Conservation (phyloP, 768 basidiomycete species). For the Boletus edulis region DNA sequence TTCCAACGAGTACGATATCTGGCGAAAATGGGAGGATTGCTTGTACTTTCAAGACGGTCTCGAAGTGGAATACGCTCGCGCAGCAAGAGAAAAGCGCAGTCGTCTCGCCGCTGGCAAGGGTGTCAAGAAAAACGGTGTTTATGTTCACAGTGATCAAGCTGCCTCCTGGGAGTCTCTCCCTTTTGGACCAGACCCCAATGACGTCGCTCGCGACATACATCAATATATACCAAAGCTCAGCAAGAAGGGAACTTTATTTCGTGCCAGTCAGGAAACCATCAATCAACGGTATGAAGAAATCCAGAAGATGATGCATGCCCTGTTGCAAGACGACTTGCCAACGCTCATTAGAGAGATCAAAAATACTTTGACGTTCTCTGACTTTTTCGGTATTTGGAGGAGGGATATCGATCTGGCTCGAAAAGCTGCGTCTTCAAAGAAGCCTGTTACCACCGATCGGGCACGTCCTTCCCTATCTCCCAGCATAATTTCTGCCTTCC, state of each 20-base stretch:
- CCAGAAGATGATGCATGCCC: constrained; percentile 50
- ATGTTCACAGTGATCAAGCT: constrained; percentile 68
- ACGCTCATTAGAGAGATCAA: constrained; percentile 66
- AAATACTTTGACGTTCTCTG: constrained; percentile 51
- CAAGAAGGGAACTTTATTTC: constrained; percentile 72
- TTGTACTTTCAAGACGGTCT: constrained; percentile 70
- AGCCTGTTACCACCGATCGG: constrained; percentile 16
- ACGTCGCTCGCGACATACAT: constrained; percentile 70
- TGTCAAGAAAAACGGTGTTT: constrained; percentile 66
- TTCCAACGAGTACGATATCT: constrained; percentile 63
- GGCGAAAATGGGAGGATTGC: constrained; percentile 83
- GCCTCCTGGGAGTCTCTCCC: constrained; percentile 86
- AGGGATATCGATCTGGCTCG: constrained; percentile 62
- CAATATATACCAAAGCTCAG: constrained; percentile 61
- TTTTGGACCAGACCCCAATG: constrained; percentile 75
- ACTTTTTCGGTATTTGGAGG: constrained; percentile 81
- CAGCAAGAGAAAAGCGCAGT: constrained; percentile 64
- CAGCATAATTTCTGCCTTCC: constrained; percentile 59
- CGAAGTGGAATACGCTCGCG: constrained; percentile 60
- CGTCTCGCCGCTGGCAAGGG: constrained; percentile 73
- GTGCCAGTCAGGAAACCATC: constrained; percentile 62
- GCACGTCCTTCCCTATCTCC: constrained; percentile 46
- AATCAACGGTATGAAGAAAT: constrained; percentile 64
- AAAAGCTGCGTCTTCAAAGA: constrained; percentile 31
- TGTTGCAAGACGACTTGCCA: constrained; percentile 63